Percentiles rank a stretch among this genome's conserved stretches.
phyloP scores from a whole-genome alignment of 2,329 filamentous ascomycete species.

The Albifimbria verrucaria region DNA sequence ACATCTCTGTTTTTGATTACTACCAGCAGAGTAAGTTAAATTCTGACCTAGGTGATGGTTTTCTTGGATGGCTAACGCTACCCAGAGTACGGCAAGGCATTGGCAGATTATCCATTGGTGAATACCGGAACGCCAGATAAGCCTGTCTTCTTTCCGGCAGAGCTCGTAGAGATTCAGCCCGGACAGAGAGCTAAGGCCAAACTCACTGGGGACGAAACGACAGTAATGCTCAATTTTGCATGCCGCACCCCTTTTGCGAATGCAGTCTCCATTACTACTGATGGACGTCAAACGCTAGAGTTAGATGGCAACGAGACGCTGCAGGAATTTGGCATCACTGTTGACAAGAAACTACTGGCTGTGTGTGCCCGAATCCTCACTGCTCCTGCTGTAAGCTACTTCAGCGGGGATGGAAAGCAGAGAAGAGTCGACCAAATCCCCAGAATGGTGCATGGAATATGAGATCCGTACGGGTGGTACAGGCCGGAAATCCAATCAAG shows the following conservation, averaged over 20 bases:
- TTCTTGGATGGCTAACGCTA: slow-evolving; percentile 8
- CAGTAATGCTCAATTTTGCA: slow-evolving; percentile 69
- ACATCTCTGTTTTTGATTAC: slow-evolving; percentile 40
- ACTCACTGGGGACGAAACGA: slow-evolving; percentile 58
- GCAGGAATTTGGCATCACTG: slow-evolving; percentile 59
- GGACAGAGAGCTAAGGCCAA: slow-evolving; percentile 63
- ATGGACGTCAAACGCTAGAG: slow-evolving; percentile 55
- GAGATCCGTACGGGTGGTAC: slow-evolving; percentile 51
- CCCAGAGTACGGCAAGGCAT: slow-evolving; percentile 30
- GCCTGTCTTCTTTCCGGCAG: slow-evolving; percentile 64
- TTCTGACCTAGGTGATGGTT: too few relatives aligned
- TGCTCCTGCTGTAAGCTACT: slow-evolving; percentile 61
- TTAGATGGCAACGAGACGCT: slow-evolving; percentile 45
- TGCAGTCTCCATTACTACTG: slow-evolving; percentile 59
- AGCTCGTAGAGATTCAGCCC: slow-evolving; percentile 59
- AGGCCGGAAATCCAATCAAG: slow-evolving; percentile 40
- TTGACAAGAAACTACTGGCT: slow-evolving; percentile 62
- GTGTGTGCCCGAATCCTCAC: slow-evolving; percentile 68
- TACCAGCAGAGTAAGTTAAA: slow-evolving; percentile 37
- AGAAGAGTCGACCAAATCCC: slow-evolving; percentile 26
- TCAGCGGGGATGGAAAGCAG: slow-evolving; percentile 17
- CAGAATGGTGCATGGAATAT: slow-evolving; percentile 70
- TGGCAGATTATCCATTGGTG: slow-evolving; percentile 53
- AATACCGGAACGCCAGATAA: slow-evolving; percentile 59
- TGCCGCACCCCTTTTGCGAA: slow-evolving; percentile 66